These are phyloP conservation scores for Trichoderma afroharzianum DNA, from an alignment of 2,329 filamentous ascomycete species.

Conservation along the genomic window DNA sequence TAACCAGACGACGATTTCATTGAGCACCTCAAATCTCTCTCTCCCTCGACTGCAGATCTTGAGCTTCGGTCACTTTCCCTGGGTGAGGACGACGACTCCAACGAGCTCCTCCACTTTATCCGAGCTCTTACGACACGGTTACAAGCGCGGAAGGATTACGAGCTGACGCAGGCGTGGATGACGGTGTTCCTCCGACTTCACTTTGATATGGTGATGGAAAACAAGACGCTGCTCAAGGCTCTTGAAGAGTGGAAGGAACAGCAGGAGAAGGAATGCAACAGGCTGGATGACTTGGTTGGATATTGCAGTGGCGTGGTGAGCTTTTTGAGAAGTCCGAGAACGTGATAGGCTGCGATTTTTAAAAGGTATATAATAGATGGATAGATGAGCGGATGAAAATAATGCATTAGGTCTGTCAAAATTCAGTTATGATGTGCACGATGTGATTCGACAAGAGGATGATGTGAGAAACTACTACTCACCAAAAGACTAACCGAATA, in stretches of 20 bases:
- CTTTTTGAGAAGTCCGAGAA: slow-evolving; percentile 66
- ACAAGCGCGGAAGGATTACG: slow-evolving; percentile 72
- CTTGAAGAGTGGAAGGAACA: slow-evolving; percentile 68
- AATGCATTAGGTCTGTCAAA: background rate
- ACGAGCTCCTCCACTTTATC: slow-evolving; percentile 78
- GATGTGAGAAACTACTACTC: background rate
- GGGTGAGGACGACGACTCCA: slow-evolving; percentile 45
- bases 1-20: slow-evolving; percentile 63
- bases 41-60: slow-evolving; percentile 82
- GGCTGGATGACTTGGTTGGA: slow-evolving; percentile 73
- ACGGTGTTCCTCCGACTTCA: slow-evolving; percentile 84
- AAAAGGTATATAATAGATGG: background rate
- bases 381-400: background rate
- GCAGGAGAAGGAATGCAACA: slow-evolving; percentile 66
- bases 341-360: slow-evolving; percentile 30
- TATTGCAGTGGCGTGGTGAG: slow-evolving; percentile 84
- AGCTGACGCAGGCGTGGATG: slow-evolving; percentile 97
- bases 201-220: slow-evolving; percentile 53
- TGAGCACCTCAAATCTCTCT: slow-evolving; percentile 72
- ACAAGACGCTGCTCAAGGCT: slow-evolving; percentile 51
- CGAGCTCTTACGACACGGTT: slow-evolving; percentile 72
- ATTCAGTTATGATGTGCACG: background rate
- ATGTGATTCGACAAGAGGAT: background rate
- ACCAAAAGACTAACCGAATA: background rate
- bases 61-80: slow-evolving; percentile 76